phyloP scores from a whole-genome alignment of 2,329 filamentous ascomycete species.

The Monosporascus ibericus region DNA sequence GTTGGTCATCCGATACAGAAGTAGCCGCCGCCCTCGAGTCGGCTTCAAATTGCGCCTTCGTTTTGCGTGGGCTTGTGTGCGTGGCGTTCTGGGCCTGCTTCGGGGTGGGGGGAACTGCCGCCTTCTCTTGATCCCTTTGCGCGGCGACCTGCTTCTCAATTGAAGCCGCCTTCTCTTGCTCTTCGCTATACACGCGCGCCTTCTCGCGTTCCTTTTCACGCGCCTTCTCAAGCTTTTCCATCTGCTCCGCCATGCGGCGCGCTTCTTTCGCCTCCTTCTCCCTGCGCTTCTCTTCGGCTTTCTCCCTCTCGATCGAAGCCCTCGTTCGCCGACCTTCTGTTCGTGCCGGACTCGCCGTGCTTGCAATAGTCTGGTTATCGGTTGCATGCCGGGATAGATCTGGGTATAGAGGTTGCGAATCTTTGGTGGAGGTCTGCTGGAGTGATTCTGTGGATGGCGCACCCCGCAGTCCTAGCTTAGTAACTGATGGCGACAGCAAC shows the following conservation, averaged over 20 bases:
- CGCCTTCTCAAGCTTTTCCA: slow-evolving; percentile 58
- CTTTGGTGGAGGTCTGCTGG: slow-evolving; percentile 21
- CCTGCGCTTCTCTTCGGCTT: slow-evolving; percentile 55
- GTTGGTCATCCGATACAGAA: slow-evolving; percentile 24
- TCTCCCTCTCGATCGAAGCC: slow-evolving; percentile 55
- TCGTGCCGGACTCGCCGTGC: slow-evolving; percentile 37
- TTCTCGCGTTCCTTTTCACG: slow-evolving; percentile 67
- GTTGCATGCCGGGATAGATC: slow-evolving; percentile 36
- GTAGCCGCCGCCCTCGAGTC: slow-evolving; percentile 27
- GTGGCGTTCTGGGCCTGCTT: slow-evolving; percentile 39
- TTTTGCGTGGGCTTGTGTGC: slow-evolving; percentile 48
- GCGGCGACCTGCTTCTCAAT: slow-evolving; percentile 48
- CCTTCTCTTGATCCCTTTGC: slow-evolving; percentile 47
- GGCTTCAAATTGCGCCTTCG: slow-evolving; percentile 25
- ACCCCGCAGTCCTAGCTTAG: slow-evolving; percentile 37
- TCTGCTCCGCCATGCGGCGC: slow-evolving; percentile 53
- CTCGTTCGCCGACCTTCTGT: slow-evolving; percentile 44
- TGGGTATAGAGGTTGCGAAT: slow-evolving; percentile 36
- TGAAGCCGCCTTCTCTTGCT: slow-evolving; percentile 47
- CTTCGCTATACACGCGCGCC: slow-evolving; percentile 51
- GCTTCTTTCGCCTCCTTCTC: slow-evolving; percentile 57
- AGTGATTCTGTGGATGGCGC: slow-evolving; percentile 45
- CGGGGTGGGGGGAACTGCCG: slow-evolving; percentile 24
- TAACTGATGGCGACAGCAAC: slow-evolving; percentile 47
- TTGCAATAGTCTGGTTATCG: slow-evolving; percentile 23